phyloP scores from a whole-genome alignment of 495 filamentous ascomycete species.

The Penicillium lagena region DNA sequence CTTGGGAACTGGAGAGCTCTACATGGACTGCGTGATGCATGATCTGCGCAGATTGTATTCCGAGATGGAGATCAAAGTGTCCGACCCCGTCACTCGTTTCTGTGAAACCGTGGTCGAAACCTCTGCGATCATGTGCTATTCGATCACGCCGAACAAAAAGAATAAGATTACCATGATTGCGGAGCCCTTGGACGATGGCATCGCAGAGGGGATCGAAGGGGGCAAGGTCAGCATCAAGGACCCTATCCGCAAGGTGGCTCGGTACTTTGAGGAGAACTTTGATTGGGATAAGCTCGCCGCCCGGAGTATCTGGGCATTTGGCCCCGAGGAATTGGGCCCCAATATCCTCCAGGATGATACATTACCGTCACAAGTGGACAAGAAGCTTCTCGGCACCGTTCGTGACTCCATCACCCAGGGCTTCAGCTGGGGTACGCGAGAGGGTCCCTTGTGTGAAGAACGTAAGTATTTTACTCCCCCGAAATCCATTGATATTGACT shows the following conservation, averaged over 20 bases:
- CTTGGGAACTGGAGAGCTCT: slow-evolving; percentile 90
- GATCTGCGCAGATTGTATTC: slow-evolving; percentile 89
- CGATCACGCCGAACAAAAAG: slow-evolving; percentile 96
- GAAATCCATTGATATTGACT: slow-evolving; percentile 6
- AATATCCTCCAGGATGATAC: slow-evolving; percentile 98
- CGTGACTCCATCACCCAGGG: slow-evolving; percentile 90
- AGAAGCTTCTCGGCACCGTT: slow-evolving; percentile 78
- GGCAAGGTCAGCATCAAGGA: slow-evolving; percentile 88
- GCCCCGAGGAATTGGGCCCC: slow-evolving; percentile 88
- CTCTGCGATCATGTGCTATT: slow-evolving; percentile 95
- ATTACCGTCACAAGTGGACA: slow-evolving; percentile 80
- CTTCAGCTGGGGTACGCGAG: slow-evolving; percentile 90
- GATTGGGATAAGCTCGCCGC: slow-evolving; percentile 94
- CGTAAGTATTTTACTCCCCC: slow-evolving; percentile 53
- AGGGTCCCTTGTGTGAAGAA: slow-evolving; percentile 97
- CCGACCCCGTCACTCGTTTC: slow-evolving; percentile 94
- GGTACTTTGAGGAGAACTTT: slow-evolving; percentile 96
- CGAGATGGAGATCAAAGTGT: slow-evolving; percentile 99
- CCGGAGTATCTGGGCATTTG: slow-evolving; percentile 97
- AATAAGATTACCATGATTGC: slow-evolving; percentile 99
- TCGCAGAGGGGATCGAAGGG: slow-evolving; percentile 91
- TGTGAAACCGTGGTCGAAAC: slow-evolving; percentile 98
- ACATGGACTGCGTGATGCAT: slow-evolving; percentile 98
- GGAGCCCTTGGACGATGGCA: slow-evolving; percentile 88
- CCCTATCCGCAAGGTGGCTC: slow-evolving; percentile 85